These are phyloP conservation scores for Pezicula neosporulosa DNA, from an alignment of 2,329 filamentous ascomycete genomes.

Conservation along the genomic window DNA sequence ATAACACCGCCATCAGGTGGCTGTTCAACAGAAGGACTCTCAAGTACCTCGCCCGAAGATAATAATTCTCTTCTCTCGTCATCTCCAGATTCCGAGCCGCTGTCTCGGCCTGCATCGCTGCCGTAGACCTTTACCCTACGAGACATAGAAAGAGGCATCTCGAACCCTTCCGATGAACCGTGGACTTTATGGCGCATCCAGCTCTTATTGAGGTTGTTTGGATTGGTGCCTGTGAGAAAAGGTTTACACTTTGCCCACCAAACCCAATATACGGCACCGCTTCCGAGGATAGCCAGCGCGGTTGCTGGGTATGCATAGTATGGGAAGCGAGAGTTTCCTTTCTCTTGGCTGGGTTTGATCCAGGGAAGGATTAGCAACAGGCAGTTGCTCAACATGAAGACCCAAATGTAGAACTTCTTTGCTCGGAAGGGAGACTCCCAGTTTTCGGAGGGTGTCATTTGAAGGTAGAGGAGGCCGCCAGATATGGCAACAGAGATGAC, in stretches of 20 bases:
- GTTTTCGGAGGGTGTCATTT: slow-evolving; percentile 21
- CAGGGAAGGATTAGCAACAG: slow-evolving; percentile 33
- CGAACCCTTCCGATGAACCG: background rate
- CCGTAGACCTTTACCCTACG: background rate
- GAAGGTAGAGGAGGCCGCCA: slow-evolving; percentile 31
- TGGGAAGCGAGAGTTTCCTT: slow-evolving; percentile 26
- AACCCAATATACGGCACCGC: slow-evolving; percentile 32
- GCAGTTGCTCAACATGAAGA: slow-evolving; percentile 30
- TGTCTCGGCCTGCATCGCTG: background rate
- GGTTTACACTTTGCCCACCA: slow-evolving; percentile 28
- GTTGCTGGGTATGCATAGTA: slow-evolving; percentile 35
- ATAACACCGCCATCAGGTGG: background rate
- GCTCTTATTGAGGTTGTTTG: background rate
- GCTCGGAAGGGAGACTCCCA: slow-evolving; percentile 30
- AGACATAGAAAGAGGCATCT: too few relatives aligned
- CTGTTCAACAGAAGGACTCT: background rate
- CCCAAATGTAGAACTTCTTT: slow-evolving; percentile 22
- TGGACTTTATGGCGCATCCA: background rate
- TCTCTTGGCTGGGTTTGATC: slow-evolving; percentile 26
- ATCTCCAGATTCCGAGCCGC: background rate
- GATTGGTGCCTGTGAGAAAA: background rate
- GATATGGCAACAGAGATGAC: slow-evolving; percentile 32
- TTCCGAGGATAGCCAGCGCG: slow-evolving; percentile 29
- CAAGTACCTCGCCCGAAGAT: too few relatives aligned
- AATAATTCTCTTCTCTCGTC: background rate